phyloP scores from a whole-genome alignment of 1,284 basidiomycete genomes.

The Microbotryomycetes sp. region DNA sequence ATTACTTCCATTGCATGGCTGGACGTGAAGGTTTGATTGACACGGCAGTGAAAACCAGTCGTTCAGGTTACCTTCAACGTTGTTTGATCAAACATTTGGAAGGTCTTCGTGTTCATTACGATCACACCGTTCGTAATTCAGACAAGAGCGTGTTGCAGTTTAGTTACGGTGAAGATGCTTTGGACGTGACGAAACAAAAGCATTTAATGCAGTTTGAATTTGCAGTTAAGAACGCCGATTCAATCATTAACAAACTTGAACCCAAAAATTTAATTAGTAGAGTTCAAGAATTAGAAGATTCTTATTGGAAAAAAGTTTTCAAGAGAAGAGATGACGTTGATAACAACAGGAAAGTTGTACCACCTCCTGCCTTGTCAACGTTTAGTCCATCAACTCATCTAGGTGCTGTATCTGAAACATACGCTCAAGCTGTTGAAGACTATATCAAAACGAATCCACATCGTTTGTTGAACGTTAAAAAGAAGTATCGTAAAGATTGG shows the following conservation, averaged over 20 bases:
- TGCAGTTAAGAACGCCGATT: constrained; percentile 76
- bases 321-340: constrained; percentile 57
- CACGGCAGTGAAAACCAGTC: constrained; percentile 97
- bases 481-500: constrained; percentile 41
- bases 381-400: constrained; percentile 75
- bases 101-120: constrained; percentile 92
- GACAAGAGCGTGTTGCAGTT: constrained; percentile 94
- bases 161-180: constrained; percentile 90
- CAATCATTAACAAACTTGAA: constrained; percentile 67
- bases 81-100: constrained; percentile 99
- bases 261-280: constrained; percentile 59
- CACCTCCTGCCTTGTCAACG: constrained; percentile 67
- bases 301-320: constrained; percentile 84
- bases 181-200: constrained; percentile 80
- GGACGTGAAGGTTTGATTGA: constrained; percentile 98
- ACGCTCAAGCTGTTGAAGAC: constrained; percentile 70
- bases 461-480: constrained; percentile 61
- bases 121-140: constrained; percentile 93
- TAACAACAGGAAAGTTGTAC: constrained; percentile 48
- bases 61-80: constrained; percentile 95
- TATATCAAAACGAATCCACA: constrained; percentile 77
- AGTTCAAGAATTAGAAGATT: constrained; percentile 56
- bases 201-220: constrained; percentile 79
- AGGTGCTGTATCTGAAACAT: constrained; percentile 88
- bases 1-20: constrained; percentile 99